A percentile compares a stretch with the other conserved stretches of the same genome.
Evolutionary conservation across 768 basidiomycete genomes (phyloP).

Genomic region (Phlebiopsis flavidoalba): DNA sequence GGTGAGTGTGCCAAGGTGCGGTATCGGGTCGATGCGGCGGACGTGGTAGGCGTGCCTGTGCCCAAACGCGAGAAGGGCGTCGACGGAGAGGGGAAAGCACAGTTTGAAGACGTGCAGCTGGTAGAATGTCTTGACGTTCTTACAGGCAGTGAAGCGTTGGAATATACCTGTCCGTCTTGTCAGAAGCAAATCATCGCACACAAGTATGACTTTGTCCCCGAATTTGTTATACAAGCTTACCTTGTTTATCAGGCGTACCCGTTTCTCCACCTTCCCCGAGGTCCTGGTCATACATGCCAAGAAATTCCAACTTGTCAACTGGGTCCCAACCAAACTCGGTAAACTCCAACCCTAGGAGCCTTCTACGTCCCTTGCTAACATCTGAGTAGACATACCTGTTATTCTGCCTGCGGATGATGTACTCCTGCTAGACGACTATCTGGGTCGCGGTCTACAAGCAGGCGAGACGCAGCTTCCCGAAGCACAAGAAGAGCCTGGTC

Average conservation of each 20-base stretch:
- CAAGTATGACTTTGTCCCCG: constrained; percentile 47
- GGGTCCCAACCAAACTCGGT: constrained; percentile 97
- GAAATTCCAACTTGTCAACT: constrained; percentile 92
- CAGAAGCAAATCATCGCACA: constrained; percentile 59
- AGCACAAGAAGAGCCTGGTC: constrained; percentile 45
- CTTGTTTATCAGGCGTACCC: constrained; percentile 47
- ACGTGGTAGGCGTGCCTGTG: constrained; percentile 77
- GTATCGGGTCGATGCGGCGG: constrained; percentile 72
- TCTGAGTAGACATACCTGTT: constrained; percentile 75
- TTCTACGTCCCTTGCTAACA: not conserved
- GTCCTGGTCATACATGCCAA: constrained; percentile 86
- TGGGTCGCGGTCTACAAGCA: constrained; percentile 64
- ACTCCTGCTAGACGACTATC: constrained; percentile 57
- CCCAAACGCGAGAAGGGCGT: constrained; percentile 56
- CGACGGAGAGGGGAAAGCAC: constrained; percentile 54
- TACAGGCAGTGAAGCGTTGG: constrained; percentile 58
- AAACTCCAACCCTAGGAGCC: constrained; percentile 15
- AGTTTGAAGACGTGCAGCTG: constrained; percentile 61
- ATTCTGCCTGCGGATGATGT: constrained; percentile 53
- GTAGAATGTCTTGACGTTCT: constrained; percentile 55
- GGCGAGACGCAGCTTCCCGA: constrained; percentile 8
- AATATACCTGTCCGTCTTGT: constrained; percentile 80
- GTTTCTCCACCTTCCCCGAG: constrained; percentile 84
- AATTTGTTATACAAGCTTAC: not conserved
- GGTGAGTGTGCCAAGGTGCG: constrained; percentile 71